phyloP scores from a whole-genome alignment of 2,329 filamentous ascomycete genomes.

The Incumbomyces delicatus region DNA sequence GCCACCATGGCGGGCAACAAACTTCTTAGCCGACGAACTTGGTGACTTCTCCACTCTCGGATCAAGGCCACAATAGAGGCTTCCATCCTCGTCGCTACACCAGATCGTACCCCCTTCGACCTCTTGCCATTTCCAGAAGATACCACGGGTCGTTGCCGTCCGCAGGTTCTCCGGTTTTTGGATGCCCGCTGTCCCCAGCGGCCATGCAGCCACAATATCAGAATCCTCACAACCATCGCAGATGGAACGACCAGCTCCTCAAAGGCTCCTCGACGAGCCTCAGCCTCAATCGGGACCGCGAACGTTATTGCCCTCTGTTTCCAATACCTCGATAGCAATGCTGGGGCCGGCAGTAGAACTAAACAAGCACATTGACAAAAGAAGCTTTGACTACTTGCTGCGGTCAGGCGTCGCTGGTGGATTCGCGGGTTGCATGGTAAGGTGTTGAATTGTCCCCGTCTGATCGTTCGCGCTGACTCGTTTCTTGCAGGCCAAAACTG shows the following conservation, averaged over 20 bases:
- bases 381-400: slow-evolving; percentile 73
- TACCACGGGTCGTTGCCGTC: no score
- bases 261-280: slow-evolving; percentile 24
- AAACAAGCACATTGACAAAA: slow-evolving; percentile 50
- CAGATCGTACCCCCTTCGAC: no score
- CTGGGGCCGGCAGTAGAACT: slow-evolving; percentile 23
- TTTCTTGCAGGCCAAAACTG: slow-evolving; percentile 67
- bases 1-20: no score
- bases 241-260: slow-evolving; percentile 36
- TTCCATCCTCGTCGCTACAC: no score
- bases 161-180: slow-evolving; percentile 19
- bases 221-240: slow-evolving; percentile 32
- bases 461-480: no score
- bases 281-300: slow-evolving; percentile 7
- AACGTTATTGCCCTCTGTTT: slow-evolving; percentile 40
- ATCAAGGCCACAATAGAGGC: no score
- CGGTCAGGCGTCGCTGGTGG: slow-evolving; percentile 80
- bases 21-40: no score
- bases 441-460: slow-evolving; percentile 22
- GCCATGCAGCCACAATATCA: slow-evolving; percentile 39
- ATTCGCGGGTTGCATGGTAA: slow-evolving; percentile 80
- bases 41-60: no score
- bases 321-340: slow-evolving; percentile 43
- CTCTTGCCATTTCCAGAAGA: no score
- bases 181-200: slow-evolving; percentile 48